Conservation (phyloP, 192 early-diverging fungal species). For the Umbelopsis ramanniana region DNA sequence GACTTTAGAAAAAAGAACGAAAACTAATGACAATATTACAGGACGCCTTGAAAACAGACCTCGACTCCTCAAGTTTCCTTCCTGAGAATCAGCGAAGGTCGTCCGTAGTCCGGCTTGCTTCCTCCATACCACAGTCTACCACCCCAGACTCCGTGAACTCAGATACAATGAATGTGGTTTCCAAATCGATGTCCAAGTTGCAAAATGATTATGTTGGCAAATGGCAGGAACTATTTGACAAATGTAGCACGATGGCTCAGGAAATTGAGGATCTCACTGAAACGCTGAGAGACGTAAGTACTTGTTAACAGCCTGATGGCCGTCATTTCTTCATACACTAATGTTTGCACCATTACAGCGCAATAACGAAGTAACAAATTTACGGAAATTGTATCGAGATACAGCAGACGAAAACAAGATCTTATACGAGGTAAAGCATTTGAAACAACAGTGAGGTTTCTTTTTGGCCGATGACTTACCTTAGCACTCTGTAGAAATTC, state of each 20-base stretch:
- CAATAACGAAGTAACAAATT: conserved; percentile 3
- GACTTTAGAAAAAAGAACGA: background rate
- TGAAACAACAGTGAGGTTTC: no score
- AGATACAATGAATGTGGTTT: conserved; percentile 8
- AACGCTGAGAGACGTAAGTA: conserved; percentile 7
- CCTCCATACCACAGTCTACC: background rate
- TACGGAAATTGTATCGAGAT: conserved; percentile 23
- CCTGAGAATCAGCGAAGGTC: background rate
- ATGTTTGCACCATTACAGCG: background rate
- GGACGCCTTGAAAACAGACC: background rate
- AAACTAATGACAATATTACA: background rate
- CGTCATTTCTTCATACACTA: background rate
- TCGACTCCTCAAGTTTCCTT: background rate
- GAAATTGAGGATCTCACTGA: conserved; percentile 20
- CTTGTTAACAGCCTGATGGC: background rate
- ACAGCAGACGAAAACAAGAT: conserved; percentile 27
- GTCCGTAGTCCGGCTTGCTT: background rate
- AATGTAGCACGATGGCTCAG: conserved; percentile 13
- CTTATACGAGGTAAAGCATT: conserved; percentile 20
- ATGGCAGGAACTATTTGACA: conserved; percentile 20
- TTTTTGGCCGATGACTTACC: background rate
- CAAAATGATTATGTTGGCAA: conserved; percentile 9
- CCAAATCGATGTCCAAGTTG: conserved; percentile 15
- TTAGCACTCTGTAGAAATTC: conserved; percentile 11
- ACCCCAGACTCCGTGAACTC: conserved; percentile 18